Evolutionary conservation across 1,139 yeast genomes (phyloP).

Genomic region (Tardiomyces blankii): DNA sequence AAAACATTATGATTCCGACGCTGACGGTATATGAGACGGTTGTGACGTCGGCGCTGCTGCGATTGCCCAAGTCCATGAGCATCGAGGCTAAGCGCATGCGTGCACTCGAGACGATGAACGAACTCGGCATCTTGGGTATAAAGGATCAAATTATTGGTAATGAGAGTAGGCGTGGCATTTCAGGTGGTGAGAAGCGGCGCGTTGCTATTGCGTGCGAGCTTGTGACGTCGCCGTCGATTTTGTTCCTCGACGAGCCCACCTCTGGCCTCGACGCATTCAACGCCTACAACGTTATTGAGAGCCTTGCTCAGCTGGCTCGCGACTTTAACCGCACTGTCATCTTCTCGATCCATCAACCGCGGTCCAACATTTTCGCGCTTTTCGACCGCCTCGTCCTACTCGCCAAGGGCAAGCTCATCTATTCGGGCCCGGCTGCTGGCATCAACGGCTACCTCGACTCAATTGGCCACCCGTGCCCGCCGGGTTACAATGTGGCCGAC

Average conservation of each 20-base stretch:
- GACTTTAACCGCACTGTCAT: slow-evolving; percentile 79
- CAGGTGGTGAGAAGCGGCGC: slow-evolving; percentile 59
- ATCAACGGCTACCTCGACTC: slow-evolving; percentile 66
- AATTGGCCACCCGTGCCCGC: slow-evolving; percentile 75
- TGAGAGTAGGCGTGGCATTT: slow-evolving; percentile 81
- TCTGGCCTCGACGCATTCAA: slow-evolving; percentile 91
- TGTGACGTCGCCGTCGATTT: slow-evolving; percentile 36
- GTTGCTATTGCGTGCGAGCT: slow-evolving; percentile 44
- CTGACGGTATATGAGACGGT: slow-evolving; percentile 94
- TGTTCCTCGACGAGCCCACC: slow-evolving; percentile 45
- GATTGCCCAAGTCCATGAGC: slow-evolving; percentile 76
- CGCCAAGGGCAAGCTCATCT: slow-evolving; percentile 77
- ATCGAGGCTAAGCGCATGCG: slow-evolving; percentile 60
- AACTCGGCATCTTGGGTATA: slow-evolving; percentile 70
- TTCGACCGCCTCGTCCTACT: slow-evolving; percentile 74
- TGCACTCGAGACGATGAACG: slow-evolving; percentile 76
- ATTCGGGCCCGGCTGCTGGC: slow-evolving; percentile 47
- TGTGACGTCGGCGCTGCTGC: slow-evolving; percentile 75
- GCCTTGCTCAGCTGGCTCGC: slow-evolving; percentile 67
- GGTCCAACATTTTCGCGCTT: slow-evolving; percentile 85
- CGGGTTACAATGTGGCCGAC: slow-evolving; percentile 89
- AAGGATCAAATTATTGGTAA: slow-evolving; percentile 84
- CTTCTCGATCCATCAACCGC: slow-evolving; percentile 95
- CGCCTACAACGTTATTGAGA: slow-evolving; percentile 83
- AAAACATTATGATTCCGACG: slow-evolving; percentile 82